Evolutionary conservation across 768 basidiomycete genomes (phyloP).

Genomic region (Daedaleopsis sinensis): DNA sequence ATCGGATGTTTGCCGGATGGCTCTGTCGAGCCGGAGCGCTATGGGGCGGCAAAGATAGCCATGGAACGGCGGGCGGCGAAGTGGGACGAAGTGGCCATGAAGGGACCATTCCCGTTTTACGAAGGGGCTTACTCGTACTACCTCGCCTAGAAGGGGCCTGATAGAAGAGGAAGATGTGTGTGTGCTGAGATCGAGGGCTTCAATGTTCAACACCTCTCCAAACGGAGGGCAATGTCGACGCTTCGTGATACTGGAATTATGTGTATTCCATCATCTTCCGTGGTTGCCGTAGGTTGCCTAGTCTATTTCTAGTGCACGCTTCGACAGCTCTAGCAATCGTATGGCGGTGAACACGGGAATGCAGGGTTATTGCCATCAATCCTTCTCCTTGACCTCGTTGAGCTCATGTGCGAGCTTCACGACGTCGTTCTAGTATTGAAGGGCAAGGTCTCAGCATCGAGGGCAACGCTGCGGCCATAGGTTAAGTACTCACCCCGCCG

Average conservation of each 20-base stretch:
- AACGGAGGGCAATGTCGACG: too few relatives aligned
- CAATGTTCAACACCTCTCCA: too few relatives aligned
- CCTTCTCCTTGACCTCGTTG: slow-evolving; percentile 42
- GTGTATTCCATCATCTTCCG: too few relatives aligned
- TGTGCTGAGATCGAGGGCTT: too few relatives aligned
- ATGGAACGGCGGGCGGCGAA: slow-evolving; percentile 2
- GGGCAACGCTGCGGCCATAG: too few relatives aligned
- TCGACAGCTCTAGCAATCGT: too few relatives aligned
- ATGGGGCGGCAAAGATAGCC: neutral
- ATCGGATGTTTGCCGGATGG: slow-evolving; percentile 1
- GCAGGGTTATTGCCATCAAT: neutral
- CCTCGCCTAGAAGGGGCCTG: neutral
- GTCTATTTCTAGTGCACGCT: too few relatives aligned
- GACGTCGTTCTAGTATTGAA: slow-evolving; percentile 45
- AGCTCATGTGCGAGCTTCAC: slow-evolving; percentile 56
- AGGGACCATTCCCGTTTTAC: slow-evolving; percentile 10
- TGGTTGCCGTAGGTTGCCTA: too few relatives aligned
- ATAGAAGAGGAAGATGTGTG: too few relatives aligned
- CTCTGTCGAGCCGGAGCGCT: neutral
- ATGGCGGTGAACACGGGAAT: too few relatives aligned
- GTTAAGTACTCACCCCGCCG: slow-evolving; percentile 40
- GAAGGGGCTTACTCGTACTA: slow-evolving; percentile 3
- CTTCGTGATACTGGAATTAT: too few relatives aligned
- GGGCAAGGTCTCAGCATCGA: too few relatives aligned
- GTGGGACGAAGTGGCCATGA: slow-evolving; percentile 11